Base-by-base conservation (phyloP, 2,329 filamentous ascomycete species). In the Exophiala xenobiotica region DNA sequence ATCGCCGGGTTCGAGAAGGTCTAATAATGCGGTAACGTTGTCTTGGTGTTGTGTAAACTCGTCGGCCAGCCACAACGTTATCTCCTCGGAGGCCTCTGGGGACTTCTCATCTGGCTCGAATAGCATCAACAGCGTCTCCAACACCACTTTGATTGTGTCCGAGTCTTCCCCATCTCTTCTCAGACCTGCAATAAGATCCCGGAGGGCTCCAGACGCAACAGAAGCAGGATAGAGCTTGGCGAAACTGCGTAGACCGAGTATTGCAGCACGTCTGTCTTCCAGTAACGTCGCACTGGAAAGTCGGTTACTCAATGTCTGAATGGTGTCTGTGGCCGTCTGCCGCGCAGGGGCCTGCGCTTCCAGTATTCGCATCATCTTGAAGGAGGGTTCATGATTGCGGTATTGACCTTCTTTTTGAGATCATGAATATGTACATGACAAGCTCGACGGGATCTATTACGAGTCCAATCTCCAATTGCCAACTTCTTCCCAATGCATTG, bases 11-110 rank as follows among this genome's bases (percentile, higher is more conserved):
- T 96, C 92, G 59, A 99, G 79, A 49, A 99, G 87, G 66, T 93
- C 87, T 54, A 99, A 81, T 19, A 99, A 80, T 12, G 93, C 77
- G 1, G 89, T 92, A 56, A 96, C 92, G 69, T 99, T 97, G 72
- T 97, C 92, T 81, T 96, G 91, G 57, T 89, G 85, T 80, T 96
- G 91, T 26, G 93, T 96, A 68, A 99, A 99, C 70, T 97, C 92
- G 71, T 99, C 93, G 47, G 93, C 93, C 53, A 99, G 78, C 90
- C 93, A 99, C 22, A 97, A 76, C 14, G 87, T 87, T 63, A 99
- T 95, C 71, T 99, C 93, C 59, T 97, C 92, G 11, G 92, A 96
- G 18, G 53, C 56, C 74, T 78, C 58, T 59, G 81, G 78, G 64
- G 82, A 85, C 42, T 73, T 74, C 63, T 78, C 77, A 65, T 86